phyloP scores from a whole-genome alignment of 2,329 filamentous ascomycete species.

The Erysiphe pulchra region DNA sequence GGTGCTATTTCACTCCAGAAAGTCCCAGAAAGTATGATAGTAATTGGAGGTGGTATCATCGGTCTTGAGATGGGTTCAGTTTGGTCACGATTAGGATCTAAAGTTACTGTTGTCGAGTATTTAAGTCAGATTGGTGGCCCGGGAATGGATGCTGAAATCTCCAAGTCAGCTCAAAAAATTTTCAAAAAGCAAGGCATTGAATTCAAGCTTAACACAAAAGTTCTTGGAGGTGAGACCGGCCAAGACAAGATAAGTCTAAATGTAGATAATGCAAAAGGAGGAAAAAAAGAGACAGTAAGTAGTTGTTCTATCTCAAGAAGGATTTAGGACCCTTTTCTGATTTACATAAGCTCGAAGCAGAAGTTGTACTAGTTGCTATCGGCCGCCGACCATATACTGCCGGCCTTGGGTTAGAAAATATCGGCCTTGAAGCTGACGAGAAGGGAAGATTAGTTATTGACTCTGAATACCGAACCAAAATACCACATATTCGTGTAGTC shows the following conservation, averaged over 20 bases:
- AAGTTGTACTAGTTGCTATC: conserved; percentile 90
- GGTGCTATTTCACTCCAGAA: conserved; percentile 73
- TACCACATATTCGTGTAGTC: conserved; percentile 88
- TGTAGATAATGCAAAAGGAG: conserved; percentile 82
- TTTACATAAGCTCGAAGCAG: conserved; percentile 50
- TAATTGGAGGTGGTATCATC: conserved; percentile 96
- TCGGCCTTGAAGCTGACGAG: conserved; percentile 77
- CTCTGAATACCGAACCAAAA: conserved; percentile 94
- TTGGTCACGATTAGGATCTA: conserved; percentile 77
- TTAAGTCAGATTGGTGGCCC: conserved; percentile 88
- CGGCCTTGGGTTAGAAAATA: conserved; percentile 79
- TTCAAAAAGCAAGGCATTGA: conserved; percentile 91
- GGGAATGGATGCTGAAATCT: conserved; percentile 86
- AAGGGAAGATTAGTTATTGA: conserved; percentile 89
- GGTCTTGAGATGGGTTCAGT: conserved; percentile 96
- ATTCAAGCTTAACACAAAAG: conserved; percentile 96
- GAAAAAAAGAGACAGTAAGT: conserved; percentile 71
- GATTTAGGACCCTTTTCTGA: conserved; percentile 1
- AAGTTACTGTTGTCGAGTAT: conserved; percentile 96
- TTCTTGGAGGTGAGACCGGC: conserved; percentile 56
- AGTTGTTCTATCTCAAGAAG: neutral
- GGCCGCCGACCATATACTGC: conserved; percentile 85
- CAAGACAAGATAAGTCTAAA: conserved; percentile 58
- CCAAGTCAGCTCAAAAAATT: conserved; percentile 79
- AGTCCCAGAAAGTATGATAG: conserved; percentile 87